These are phyloP conservation scores for Fusarium pilosicola DNA, from an alignment of 2,329 filamentous ascomycete species.

Conservation along the genomic window DNA sequence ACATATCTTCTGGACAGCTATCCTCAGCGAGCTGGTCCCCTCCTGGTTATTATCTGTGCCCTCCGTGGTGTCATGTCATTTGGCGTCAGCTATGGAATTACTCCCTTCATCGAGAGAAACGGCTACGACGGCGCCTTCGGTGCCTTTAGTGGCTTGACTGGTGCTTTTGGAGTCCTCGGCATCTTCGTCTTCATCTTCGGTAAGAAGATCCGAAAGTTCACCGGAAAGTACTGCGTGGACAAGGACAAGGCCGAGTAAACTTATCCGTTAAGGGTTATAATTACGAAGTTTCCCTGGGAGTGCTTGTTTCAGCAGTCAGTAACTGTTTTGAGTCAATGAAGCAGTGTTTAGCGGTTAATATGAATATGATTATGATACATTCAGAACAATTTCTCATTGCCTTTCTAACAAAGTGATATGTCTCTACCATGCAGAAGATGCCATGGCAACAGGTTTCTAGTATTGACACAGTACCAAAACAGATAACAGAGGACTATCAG, in stretches of 20 bases:
- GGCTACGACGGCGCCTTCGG: constrained; percentile 17
- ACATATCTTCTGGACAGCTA: constrained; percentile 39
- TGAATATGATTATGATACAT: not conserved
- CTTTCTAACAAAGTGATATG: not conserved
- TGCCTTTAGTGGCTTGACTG: constrained; percentile 11
- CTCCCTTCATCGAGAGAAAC: constrained; percentile 25
- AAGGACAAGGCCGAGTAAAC: constrained; percentile 14
- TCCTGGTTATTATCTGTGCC: constrained; percentile 37
- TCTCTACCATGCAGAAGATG: not conserved
- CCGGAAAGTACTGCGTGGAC: constrained; percentile 3
- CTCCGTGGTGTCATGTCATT: constrained; percentile 36
- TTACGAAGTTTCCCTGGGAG: accelerated
- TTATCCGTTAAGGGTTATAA: accelerated
- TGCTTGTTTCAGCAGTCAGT: no score
- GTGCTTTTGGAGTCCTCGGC: constrained; percentile 8
- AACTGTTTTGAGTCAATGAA: not conserved
- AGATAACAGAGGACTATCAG: accelerated
- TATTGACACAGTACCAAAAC: no score
- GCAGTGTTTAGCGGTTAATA: not conserved
- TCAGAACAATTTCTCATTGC: no score
- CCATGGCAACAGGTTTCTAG: no score
- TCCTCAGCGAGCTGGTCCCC: constrained; percentile 32
- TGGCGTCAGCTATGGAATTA: constrained; percentile 35
- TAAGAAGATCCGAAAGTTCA: constrained; percentile 12
- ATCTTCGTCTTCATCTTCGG: constrained; percentile 17